Evolutionary conservation across 148 eudicot species (phyloP), one percentile per base, ranked within the genome.

Genomic region (Rhododendron kiyosumense): DNA sequence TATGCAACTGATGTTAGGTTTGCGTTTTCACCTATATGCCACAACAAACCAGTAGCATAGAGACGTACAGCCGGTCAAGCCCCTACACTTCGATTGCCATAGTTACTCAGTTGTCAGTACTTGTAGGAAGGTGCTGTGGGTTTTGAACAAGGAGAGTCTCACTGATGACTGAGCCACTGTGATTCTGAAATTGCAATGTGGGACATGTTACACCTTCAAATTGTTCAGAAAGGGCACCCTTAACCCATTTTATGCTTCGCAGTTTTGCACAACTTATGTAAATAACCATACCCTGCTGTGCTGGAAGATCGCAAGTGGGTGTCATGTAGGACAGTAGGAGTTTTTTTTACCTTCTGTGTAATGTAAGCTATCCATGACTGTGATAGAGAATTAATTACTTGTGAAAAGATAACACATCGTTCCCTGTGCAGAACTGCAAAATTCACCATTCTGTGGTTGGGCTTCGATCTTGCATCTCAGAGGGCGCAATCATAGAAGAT

Each of bases 371-470:
- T 78, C 51, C 13, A 0, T 43, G 28, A 41, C 59, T 2, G 36
- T 83, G 85, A 9, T 69, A 18, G 12, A 2, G 65, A 73, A 78
- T 28, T 17, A 32, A 83, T 34, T n/a, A 15, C 0, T 32, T 30
- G 11, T 45, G 52, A 32, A 83, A 30, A 65, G 24, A 41, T 67
- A 12, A 59, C 38, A 46, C 34, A 87, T 45, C 54, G 24, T 85
- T 75, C 51, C 46, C 49, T 88, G 49, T 81, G 86, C 90, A 96
- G 99, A 96, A 94, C 91, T 96, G 99, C 82, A 96, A 94, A 90
- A 96, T 96, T 92, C 95, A 92, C 83, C 98, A 96, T 88, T 96
- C 98, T 71, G 99, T 96, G 79, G 94, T 96, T 79, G 99, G 99
- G 61, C 96, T 96, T 28, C 91, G 99, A 71, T 96, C 99, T 52